phyloP scores from a whole-genome alignment of 2,329 filamentous ascomycete species.

The Colletotrichum tofieldiae region DNA sequence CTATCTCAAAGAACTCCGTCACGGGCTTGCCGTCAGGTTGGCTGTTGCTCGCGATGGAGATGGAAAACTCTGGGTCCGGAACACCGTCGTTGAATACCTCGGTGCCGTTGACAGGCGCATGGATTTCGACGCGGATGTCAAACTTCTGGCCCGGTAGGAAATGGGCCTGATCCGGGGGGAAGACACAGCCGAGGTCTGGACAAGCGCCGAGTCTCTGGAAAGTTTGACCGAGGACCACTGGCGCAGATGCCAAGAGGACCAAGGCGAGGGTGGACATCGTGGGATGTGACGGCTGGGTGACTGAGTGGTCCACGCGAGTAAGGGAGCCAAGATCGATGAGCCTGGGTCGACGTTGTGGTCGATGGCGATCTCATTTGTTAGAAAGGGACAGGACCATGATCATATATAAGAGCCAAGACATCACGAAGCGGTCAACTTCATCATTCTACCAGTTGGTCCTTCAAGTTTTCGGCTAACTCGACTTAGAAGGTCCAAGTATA shows the following conservation, averaged over 20 bases:
- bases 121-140: conserved; percentile 86
- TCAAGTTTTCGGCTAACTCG: conserved; percentile 18
- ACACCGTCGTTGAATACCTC: conserved; percentile 78
- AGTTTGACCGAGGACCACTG: conserved; percentile 67
- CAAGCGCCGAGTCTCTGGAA: conserved; percentile 74
- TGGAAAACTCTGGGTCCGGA: conserved; percentile 82
- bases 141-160: conserved; percentile 89
- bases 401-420: neutral
- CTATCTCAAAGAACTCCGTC: conserved; percentile 78
- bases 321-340: neutral
- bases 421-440: neutral
- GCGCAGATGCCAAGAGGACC: conserved; percentile 52
- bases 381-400: too few species aligned
- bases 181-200: conserved; percentile 72
- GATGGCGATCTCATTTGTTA: neutral
- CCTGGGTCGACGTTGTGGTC: neutral
- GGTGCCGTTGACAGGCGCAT: conserved; percentile 85
- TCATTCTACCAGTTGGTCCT: neutral
- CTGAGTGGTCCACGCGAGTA: neutral
- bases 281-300: neutral
- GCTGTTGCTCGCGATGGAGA: conserved; percentile 79
- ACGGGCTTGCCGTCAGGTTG: conserved; percentile 65
- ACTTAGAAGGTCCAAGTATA: conserved; percentile 30
- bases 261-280: conserved; percentile 55
- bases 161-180: conserved; percentile 78